These are phyloP conservation scores for Arabidopsis lyrata DNA, from an alignment of 441 rosid genomes.

Conservation along the genomic window DNA sequence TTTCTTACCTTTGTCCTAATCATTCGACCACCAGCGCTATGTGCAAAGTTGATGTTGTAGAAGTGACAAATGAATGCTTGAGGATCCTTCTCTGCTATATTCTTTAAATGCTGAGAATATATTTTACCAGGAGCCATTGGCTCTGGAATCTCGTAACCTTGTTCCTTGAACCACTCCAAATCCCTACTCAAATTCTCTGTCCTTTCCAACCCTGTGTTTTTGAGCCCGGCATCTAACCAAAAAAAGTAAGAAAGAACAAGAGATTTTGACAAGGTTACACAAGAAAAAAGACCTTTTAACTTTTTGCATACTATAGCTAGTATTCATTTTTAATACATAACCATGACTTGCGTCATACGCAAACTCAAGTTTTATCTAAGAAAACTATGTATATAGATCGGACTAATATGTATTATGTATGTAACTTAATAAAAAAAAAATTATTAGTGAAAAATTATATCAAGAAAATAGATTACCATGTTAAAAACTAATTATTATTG, in stretches of 20 bases:
- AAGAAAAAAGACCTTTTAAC: background rate
- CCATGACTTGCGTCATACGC: too few species aligned
- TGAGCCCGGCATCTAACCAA: slow-evolving; percentile 72
- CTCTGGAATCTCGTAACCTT: slow-evolving; percentile 81
- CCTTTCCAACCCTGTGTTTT: slow-evolving; percentile 86
- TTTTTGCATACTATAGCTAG: background rate
- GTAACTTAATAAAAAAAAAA: background rate
- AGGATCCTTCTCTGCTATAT: slow-evolving; percentile 82
- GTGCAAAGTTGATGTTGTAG: slow-evolving; percentile 93
- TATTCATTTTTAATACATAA: background rate
- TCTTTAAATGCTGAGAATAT: slow-evolving; percentile 67
- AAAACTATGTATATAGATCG: too few species aligned
- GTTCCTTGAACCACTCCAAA: slow-evolving; percentile 86
- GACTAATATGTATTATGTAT: background rate
- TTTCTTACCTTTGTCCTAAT: slow-evolving; percentile 78
- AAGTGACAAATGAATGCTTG: slow-evolving; percentile 93
- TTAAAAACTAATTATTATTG: too few species aligned
- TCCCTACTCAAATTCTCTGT: slow-evolving; percentile 68
- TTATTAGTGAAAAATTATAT: too few species aligned
- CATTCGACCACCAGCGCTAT: slow-evolving; percentile 93
- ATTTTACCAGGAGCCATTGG: slow-evolving; percentile 72
- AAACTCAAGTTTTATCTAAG: too few species aligned
- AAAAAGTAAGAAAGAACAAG: background rate
- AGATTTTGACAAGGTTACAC: background rate
- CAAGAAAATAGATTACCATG: background rate